Evolutionary conservation across 805 yeast genomes (phyloP).

Genomic region (Candida arabinofermentans): DNA sequence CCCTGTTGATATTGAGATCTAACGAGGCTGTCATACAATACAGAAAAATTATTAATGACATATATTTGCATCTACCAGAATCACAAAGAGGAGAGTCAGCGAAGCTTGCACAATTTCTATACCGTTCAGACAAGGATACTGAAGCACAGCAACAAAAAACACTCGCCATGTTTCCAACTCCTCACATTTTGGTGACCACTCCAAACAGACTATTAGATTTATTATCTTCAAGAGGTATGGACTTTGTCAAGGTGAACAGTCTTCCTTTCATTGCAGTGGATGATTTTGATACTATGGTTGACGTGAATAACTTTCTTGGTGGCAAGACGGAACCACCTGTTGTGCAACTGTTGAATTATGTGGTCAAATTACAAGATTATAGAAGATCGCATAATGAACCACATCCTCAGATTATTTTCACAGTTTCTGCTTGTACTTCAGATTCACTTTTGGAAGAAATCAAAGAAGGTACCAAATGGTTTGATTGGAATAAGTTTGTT

Average conservation of each 20-base stretch:
- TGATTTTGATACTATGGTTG: constrained; percentile 32
- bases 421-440: constrained; percentile 31
- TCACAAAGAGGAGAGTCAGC: neutral
- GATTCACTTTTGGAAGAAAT: constrained; percentile 46
- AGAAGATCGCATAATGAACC: constrained; percentile 28
- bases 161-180: constrained; percentile 21
- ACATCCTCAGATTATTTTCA: constrained; percentile 29
- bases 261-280: constrained; percentile 30
- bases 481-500: constrained; percentile 30
- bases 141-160: constrained; percentile 24
- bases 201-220: constrained; percentile 35
- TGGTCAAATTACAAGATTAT: constrained; percentile 30
- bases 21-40: constrained; percentile 25
- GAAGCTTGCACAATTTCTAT: constrained; percentile 28
- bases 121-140: constrained; percentile 22
- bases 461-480: constrained; percentile 49
- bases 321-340: constrained; percentile 24
- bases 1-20: constrained; percentile 29
- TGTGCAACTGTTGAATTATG: constrained; percentile 29
- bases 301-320: constrained; percentile 13
- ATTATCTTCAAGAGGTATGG: constrained; percentile 31
- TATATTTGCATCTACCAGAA: constrained; percentile 7
- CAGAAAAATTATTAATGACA: constrained; percentile 10
- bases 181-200: constrained; percentile 32
- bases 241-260: constrained; percentile 24